Conservation (phyloP, 345 rosid genomes). For the Raphanus sativus region DNA sequence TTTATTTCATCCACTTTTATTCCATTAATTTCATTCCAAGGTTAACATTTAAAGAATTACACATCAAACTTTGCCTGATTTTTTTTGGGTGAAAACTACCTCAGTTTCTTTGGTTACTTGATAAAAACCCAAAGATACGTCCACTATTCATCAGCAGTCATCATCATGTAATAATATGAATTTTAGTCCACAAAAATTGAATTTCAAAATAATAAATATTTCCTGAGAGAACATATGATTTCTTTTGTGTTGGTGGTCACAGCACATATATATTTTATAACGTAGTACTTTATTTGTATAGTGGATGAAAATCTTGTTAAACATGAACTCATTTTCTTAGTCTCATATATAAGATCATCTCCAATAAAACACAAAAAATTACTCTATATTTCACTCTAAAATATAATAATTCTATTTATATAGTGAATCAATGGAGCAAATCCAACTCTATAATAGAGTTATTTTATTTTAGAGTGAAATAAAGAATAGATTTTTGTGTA, state of each 20-base stretch:
- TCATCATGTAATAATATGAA: neutral
- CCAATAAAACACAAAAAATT: too few relatives aligned
- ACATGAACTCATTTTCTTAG: neutral
- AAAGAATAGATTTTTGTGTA: too few relatives aligned
- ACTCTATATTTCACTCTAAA: too few relatives aligned
- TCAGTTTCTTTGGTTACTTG: neutral
- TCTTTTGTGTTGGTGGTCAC: neutral
- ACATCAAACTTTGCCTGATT: neutral
- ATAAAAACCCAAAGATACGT: neutral
- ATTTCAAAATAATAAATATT: neutral
- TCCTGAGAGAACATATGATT: neutral
- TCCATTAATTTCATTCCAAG: neutral
- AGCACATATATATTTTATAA: neutral
- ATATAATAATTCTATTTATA: too few relatives aligned
- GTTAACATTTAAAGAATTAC: neutral
- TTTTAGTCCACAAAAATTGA: neutral
- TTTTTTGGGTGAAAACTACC: too few relatives aligned
- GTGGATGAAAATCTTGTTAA: constrained; percentile 10
- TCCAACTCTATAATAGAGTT: too few relatives aligned
- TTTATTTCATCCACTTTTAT: neutral
- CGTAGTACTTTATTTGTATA: neutral
- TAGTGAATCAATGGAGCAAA: too few relatives aligned
- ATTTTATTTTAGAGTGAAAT: too few relatives aligned
- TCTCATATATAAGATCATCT: neutral
- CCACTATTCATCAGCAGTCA: neutral